Conservation (phyloP, 129 eudicot species). For the Flaveria brownii region DNA sequence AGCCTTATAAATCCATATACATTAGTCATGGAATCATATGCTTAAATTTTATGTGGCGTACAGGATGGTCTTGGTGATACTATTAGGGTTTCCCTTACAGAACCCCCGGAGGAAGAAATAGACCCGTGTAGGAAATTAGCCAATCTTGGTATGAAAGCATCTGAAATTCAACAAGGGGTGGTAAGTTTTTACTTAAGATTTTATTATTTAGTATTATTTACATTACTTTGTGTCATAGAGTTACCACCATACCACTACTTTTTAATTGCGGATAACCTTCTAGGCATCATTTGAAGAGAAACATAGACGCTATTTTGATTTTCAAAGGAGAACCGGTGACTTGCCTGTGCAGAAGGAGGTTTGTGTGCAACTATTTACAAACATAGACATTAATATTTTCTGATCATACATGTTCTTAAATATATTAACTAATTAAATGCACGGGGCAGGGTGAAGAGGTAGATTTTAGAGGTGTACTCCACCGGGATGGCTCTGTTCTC, state of each 20-base stretch:
- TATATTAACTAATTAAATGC: slow-evolving; percentile 1
- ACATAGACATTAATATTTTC: neutral
- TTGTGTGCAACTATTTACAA: slow-evolving; percentile 2
- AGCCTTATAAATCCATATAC: neutral
- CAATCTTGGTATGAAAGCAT: slow-evolving; percentile 82
- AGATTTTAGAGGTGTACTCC: slow-evolving; percentile 90
- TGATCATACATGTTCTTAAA: slow-evolving; percentile 9
- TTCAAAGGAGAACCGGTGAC: slow-evolving; percentile 92
- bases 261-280: slow-evolving; percentile 8
- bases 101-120: slow-evolving; percentile 93
- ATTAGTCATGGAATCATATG: slow-evolving; percentile 6
- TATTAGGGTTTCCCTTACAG: slow-evolving; percentile 93
- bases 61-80: slow-evolving; percentile 99
- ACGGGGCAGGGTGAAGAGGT: slow-evolving; percentile 88
- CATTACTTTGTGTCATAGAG: neutral
- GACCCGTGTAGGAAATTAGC: slow-evolving; percentile 97
- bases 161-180: slow-evolving; percentile 95
- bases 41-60: slow-evolving; percentile 13
- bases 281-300: slow-evolving; percentile 96
- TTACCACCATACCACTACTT: slow-evolving; percentile 1
- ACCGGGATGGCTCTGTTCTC: slow-evolving; percentile 98
- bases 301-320: slow-evolving; percentile 89
- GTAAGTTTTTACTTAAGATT: slow-evolving; percentile 41
- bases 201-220: neutral
- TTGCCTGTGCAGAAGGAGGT: slow-evolving; percentile 97